phyloP scores from a whole-genome alignment of 208 protist genomes.

The Trypanosoma mega region DNA sequence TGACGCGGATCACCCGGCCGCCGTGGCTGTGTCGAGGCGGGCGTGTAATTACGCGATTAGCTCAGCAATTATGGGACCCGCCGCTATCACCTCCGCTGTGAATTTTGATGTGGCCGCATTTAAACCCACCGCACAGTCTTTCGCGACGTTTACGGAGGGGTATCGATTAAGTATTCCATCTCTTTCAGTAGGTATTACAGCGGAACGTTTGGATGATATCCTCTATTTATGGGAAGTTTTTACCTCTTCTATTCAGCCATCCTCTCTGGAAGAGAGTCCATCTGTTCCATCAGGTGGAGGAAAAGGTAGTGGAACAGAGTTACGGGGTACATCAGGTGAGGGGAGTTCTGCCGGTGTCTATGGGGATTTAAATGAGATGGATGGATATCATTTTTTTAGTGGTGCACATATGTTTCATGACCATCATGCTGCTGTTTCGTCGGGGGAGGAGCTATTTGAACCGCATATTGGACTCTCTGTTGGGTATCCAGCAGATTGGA shows the following conservation, averaged over 20 bases:
- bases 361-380: background rate
- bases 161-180: constrained; percentile 63
- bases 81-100: constrained; percentile 57
- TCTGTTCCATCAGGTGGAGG: constrained; percentile 2
- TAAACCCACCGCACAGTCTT: constrained; percentile 87
- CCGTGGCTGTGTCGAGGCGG: constrained; percentile 44
- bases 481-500: constrained; percentile 86
- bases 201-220: constrained; percentile 74
- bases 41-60: constrained; percentile 81
- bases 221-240: constrained; percentile 86
- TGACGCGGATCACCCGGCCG: constrained; percentile 45
- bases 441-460: constrained; percentile 9
- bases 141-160: constrained; percentile 76
- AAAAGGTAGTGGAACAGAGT: constrained; percentile 1
- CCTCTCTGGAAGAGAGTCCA: constrained; percentile 29
- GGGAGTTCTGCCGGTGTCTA: constrained; percentile 2
- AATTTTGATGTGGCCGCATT: constrained; percentile 77
- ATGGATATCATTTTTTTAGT: background rate
- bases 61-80: constrained; percentile 63
- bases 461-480: constrained; percentile 77
- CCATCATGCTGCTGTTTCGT: background rate
- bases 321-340: background rate
- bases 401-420: background rate
- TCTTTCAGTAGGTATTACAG: constrained; percentile 78
- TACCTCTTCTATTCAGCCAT: constrained; percentile 70